phyloP scores from a whole-genome alignment of 129 eudicot genomes.

The Chrysanthemum seticuspe region DNA sequence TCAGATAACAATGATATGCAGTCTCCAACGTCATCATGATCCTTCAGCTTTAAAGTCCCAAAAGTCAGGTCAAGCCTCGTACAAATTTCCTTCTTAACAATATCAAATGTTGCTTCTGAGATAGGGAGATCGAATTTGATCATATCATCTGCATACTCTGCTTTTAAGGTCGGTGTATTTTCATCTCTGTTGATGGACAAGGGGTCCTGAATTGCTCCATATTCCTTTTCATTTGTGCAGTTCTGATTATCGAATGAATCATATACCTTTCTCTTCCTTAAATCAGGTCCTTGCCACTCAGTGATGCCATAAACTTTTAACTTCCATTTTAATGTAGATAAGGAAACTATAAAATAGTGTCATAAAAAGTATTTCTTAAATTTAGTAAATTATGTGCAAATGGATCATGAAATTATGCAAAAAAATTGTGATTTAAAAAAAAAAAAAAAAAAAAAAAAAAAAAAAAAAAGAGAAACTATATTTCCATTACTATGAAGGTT shows the following conservation, averaged over 20 bases:
- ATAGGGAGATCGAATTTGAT: constrained; percentile 27
- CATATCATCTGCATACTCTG: constrained; percentile 17
- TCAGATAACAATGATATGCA: constrained; percentile 22
- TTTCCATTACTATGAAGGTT: constrained; percentile 1
- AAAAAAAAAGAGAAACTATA: not conserved
- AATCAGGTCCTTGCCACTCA: constrained; percentile 3
- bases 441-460: too few relatives aligned
- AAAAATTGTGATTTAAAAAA: not conserved
- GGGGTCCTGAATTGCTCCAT: not conserved
- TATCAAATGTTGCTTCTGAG: constrained; percentile 19
- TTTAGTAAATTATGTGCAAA: not conserved
- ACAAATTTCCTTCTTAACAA: constrained; percentile 21
- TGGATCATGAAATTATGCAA: too few relatives aligned
- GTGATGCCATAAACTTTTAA: not conserved
- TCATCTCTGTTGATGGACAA: not conserved
- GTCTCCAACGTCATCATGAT: constrained; percentile 36
- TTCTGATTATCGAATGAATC: not conserved
- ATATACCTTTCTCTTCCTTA: not conserved
- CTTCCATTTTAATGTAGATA: constrained; percentile 22
- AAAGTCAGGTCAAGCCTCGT: constrained; percentile 17
- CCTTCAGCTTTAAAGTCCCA: constrained; percentile 26
- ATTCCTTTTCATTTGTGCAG: not conserved
- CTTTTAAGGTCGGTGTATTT: constrained; percentile 31
- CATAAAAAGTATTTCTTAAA: not conserved
- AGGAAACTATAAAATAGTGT: constrained; percentile 11